Evolutionary conservation across 179 eudicot species (phyloP), one percentile per base, ranked within the genome.

Genomic region (Sideroxylon spinosum): DNA sequence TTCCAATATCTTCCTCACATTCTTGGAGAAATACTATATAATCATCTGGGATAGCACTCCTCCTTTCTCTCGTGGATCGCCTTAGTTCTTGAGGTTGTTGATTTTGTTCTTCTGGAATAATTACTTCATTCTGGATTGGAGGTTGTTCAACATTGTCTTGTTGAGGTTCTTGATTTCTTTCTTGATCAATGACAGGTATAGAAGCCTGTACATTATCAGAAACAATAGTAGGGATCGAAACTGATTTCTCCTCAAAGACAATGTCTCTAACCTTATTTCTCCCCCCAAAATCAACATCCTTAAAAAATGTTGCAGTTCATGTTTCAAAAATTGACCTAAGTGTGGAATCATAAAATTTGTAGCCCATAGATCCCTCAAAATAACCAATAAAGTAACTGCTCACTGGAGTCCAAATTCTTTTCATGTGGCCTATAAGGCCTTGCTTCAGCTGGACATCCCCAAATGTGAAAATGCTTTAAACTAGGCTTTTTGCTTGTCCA

Each of bases 301-400:
- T 14, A 72, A 49, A 53, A 72, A 72, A 72, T 7, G 7, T 55
- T 20, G 20, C 37, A 72, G 9, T 72, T 72, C 62, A 3, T 1
- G 32, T 9, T 22, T 72, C 62, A 52, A 72, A 22, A 13, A 50
- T 49, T 11, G 23, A 10, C 57, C 17, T 70, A 2, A 7, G 22
- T 46, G 74, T n/a, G 44, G 37, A 62, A 72, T 25, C 13, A 25
- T 53, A 52, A 52, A 52, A 49, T 17, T 16, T 73, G 37, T 25
- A 73, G 10, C 62, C 48, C 22, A 6, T 55, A 2, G 17, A 73
- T 13, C 76, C 0, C 20, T 73, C 48, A 3, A 46, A 1, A 26
- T 73, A 73, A 25, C 76, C 64, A 52, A 73, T 55, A 55, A 73
- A 20, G 63, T 53, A 50, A 25, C n/a, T 9, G 22, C 76, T 52